Conservation (phyloP, 208 protist species). For the Trypanosoma caninum region DNA sequence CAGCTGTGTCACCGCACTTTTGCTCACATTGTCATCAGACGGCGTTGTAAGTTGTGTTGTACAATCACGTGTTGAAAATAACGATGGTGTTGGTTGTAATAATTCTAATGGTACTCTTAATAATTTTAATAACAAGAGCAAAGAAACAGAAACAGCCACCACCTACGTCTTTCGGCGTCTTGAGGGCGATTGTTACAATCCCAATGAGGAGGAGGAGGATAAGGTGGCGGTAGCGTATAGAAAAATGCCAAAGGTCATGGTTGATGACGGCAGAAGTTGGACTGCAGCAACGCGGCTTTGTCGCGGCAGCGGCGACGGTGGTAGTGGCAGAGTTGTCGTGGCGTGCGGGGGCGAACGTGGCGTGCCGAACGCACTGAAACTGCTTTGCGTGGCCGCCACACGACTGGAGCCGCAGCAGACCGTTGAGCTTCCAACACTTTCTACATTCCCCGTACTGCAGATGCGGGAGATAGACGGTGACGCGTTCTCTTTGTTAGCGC, state of each 20-base stretch:
- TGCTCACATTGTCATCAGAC: slow-evolving; percentile 26
- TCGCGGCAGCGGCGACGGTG: slow-evolving; percentile 1
- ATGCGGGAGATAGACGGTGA: slow-evolving; percentile 40
- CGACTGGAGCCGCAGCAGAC: slow-evolving; percentile 33
- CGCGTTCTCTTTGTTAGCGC: slow-evolving; percentile 26
- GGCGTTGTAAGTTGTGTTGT: slow-evolving; percentile 52
- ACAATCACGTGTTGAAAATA: slow-evolving; percentile 25
- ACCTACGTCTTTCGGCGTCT: slow-evolving; percentile 45
- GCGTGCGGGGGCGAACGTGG: slow-evolving; percentile 23
- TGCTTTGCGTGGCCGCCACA: slow-evolving; percentile 34
- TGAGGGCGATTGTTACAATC: slow-evolving; percentile 8
- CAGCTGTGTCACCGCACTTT: slow-evolving; percentile 20
- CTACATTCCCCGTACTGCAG: slow-evolving; percentile 37
- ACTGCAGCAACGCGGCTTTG: slow-evolving; percentile 11
- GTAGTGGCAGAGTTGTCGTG: slow-evolving; percentile 20
- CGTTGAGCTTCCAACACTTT: slow-evolving; percentile 34
- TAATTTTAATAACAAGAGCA: no score
- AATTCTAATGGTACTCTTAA: no score
- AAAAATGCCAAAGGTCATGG: slow-evolving; percentile 35
- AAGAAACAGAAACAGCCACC: not conserved
- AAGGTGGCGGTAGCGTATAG: slow-evolving; percentile 33
- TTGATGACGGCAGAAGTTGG: slow-evolving; percentile 24
- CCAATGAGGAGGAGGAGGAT: slow-evolving; percentile 1
- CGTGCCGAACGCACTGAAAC: slow-evolving; percentile 23
- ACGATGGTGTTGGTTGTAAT: not conserved